phyloP scores from a whole-genome alignment of 2,329 filamentous ascomycete species.

The Exophiala mesophila region DNA sequence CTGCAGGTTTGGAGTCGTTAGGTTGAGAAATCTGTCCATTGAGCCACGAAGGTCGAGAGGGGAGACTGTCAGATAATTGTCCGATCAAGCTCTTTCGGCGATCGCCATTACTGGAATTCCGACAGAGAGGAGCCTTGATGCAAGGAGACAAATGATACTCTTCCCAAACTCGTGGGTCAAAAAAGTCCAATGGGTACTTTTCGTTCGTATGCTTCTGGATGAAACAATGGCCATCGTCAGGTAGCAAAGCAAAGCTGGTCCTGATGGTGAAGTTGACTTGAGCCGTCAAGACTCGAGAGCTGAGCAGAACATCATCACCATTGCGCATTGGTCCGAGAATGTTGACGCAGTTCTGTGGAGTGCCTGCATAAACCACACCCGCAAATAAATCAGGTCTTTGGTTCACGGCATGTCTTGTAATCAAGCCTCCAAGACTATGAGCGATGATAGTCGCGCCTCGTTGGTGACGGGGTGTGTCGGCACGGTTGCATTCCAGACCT shows the following conservation, averaged over 20 bases:
- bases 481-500: conserved; percentile 67
- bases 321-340: conserved; percentile 85
- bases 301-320: conserved; percentile 86
- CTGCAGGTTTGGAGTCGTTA: conserved; percentile 28
- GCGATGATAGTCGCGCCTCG: conserved; percentile 76
- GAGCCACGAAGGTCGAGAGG: conserved; percentile 23
- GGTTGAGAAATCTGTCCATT: conserved; percentile 3
- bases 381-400: conserved; percentile 77
- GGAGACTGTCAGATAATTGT: conserved; percentile 45
- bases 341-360: conserved; percentile 81
- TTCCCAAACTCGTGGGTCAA: conserved; percentile 72
- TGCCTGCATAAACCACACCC: conserved; percentile 79
- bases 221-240: conserved; percentile 83
- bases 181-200: conserved; percentile 79
- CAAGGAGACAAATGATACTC: conserved; percentile 74
- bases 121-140: conserved; percentile 56
- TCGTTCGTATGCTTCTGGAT: conserved; percentile 76
- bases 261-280: conserved; percentile 90
- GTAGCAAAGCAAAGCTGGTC: conserved; percentile 78
- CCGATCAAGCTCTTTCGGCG: conserved; percentile 39
- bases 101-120: conserved; percentile 29
- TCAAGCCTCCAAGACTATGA: conserved; percentile 79
- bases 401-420: conserved; percentile 84
- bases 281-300: conserved; percentile 82
- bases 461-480: conserved; percentile 46